These are phyloP conservation scores for Chalciporus pseudorubinellus DNA, from an alignment of 768 basidiomycete genomes.

Conservation along the genomic window DNA sequence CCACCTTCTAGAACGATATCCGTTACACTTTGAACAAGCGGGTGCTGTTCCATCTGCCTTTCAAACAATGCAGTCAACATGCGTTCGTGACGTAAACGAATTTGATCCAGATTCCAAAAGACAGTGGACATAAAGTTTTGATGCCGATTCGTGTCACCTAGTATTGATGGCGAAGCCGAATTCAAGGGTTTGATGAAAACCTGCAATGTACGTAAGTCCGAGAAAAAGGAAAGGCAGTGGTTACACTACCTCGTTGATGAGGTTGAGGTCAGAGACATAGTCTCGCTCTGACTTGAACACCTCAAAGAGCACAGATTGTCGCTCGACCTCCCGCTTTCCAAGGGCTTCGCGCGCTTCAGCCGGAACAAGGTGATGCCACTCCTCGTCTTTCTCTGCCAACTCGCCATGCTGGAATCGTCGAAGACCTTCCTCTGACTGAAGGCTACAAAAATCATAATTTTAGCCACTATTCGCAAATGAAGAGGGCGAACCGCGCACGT, in stretches of 20 bases:
- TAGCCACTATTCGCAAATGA: slow-evolving; percentile 5
- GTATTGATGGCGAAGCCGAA: slow-evolving; percentile 60
- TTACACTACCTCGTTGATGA: slow-evolving; percentile 59
- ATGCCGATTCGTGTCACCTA: slow-evolving; percentile 49
- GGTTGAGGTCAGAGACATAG: slow-evolving; percentile 78
- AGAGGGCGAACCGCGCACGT: slow-evolving; percentile 35
- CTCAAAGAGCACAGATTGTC: slow-evolving; percentile 88
- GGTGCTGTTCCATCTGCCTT: slow-evolving; percentile 83
- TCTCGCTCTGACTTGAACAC: slow-evolving; percentile 86
- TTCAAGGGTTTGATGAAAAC: slow-evolving; percentile 71
- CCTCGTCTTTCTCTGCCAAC: slow-evolving; percentile 65
- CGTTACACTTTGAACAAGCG: slow-evolving; percentile 76
- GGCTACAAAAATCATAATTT: slow-evolving; percentile 34
- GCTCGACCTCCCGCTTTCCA: slow-evolving; percentile 72
- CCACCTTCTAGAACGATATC: slow-evolving; percentile 82
- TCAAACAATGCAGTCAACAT: slow-evolving; percentile 73
- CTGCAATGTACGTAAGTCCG: slow-evolving; percentile 34
- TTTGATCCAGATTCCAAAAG: slow-evolving; percentile 76
- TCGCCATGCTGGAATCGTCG: slow-evolving; percentile 65
- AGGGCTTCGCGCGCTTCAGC: slow-evolving; percentile 66
- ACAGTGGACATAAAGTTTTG: slow-evolving; percentile 74
- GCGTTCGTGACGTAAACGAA: slow-evolving; percentile 62
- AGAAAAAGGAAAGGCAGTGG: not conserved
- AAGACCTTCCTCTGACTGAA: slow-evolving; percentile 63
- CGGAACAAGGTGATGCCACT: slow-evolving; percentile 83